These are phyloP conservation scores for Ophiobolus disseminans DNA, from an alignment of 2,329 filamentous ascomycete genomes.

Conservation along the genomic window DNA sequence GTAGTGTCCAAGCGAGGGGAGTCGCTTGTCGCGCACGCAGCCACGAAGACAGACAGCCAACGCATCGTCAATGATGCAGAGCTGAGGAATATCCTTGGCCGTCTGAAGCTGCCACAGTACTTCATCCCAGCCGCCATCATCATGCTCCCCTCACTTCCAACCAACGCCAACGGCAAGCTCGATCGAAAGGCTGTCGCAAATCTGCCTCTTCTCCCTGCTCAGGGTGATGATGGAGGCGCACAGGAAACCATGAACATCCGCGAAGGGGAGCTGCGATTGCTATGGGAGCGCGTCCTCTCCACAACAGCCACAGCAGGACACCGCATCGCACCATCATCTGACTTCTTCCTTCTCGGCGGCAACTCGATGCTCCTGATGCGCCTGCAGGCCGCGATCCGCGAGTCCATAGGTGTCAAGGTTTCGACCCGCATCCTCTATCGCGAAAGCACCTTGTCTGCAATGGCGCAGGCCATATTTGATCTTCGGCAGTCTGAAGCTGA, in stretches of 20 bases:
- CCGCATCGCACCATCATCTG: neutral
- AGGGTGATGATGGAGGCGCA: constrained; percentile 31
- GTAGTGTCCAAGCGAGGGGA: neutral
- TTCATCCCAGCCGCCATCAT: constrained; percentile 16
- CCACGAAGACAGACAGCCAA: no score
- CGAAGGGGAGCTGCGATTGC: constrained; percentile 10
- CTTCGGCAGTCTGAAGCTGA: no score
- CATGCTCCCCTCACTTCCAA: constrained; percentile 11
- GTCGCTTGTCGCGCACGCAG: no score
- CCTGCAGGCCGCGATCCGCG: constrained; percentile 47
- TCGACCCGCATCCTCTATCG: constrained; percentile 49
- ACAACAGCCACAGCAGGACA: constrained; percentile 15
- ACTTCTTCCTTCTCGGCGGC: constrained; percentile 23
- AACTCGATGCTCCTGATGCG: constrained; percentile 7
- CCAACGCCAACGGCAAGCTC: constrained; percentile 14
- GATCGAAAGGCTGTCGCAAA: constrained; percentile 22
- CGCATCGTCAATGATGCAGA: no score
- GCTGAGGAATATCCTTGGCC: no score
- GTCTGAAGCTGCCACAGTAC: constrained; percentile 48
- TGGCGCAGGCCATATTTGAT: constrained; percentile 48
- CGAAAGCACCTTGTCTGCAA: constrained; percentile 47
- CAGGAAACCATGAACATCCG: no score
- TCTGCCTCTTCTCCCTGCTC: constrained; percentile 14
- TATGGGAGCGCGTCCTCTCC: constrained; percentile 18
- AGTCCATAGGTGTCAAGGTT: constrained; percentile 40